Evolutionary conservation across 495 filamentous ascomycete genomes (phyloP), one percentile per base, ranked within the genome.

Genomic region (Neurospora sp.): DNA sequence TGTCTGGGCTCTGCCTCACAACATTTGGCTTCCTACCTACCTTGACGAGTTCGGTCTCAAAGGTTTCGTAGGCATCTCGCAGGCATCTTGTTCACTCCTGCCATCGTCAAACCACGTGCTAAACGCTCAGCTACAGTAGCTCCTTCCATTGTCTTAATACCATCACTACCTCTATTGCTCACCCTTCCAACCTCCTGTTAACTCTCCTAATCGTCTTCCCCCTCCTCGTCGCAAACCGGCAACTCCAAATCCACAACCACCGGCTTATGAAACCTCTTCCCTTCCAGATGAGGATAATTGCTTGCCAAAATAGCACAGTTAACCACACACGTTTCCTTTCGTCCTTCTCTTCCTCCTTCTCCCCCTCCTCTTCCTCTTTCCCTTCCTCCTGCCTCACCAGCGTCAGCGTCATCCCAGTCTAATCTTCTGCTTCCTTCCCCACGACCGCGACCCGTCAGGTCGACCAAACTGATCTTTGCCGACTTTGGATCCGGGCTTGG

Each of bases 171-270:
- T 35, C 31, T 35, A 35, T 35, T 35, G 31, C 31, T 35, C 31
- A 35, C 31, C 31, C 6, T 16, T 31, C 7, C 14, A 39, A 42
- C 9, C 38, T 27, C 38, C 23, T 66, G 1, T 1, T 16, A 0
- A 72, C 12, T 7, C 0, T 8, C 8, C 10, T 23, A 23, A 5
- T 74, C 74, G 73, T 62, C 48, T 2, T 39, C 12, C 20, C 11
- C 48, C 11, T 5, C 27, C 27, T 27, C 48, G 10, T 7, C 75
- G 85, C 84, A 86, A n/a, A 90, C 83, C 11, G 90, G 90, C 46
- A 95, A 83, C 74, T 93, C 89, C 39, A 94, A 80, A 78, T 96
- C 91, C 35, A 95, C 89, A 9, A 94, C 89, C 72, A 95, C 90
- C 9, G 92, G 90, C 76, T 92, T 90, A 81, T 93, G 89, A 80